These are phyloP conservation scores for Lichtheimia ornata DNA, from an alignment of 371 early-diverging fungal genomes.

Conservation along the genomic window DNA sequence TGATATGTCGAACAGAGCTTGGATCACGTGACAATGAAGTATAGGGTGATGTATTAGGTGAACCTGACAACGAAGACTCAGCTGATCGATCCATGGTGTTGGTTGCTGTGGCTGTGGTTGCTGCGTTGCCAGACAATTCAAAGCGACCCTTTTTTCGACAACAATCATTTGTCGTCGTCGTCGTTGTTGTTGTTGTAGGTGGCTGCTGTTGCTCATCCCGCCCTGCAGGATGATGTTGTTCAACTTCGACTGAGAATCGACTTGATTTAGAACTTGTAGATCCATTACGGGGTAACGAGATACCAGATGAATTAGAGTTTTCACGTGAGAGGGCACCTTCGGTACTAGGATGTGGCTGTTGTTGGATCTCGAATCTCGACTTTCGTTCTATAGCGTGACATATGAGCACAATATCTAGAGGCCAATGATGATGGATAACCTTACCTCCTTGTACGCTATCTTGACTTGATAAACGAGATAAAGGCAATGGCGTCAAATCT, in stretches of 20 bases:
- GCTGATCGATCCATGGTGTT: conserved; percentile 1
- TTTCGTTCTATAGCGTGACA: conserved; percentile 13
- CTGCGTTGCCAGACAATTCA: conserved; percentile 31
- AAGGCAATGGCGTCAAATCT: conserved; percentile 9
- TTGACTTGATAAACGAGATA: conserved; percentile 16
- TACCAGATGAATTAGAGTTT: conserved; percentile 36
- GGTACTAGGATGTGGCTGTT: conserved; percentile 8
- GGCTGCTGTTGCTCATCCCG: background rate
- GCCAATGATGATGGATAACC: background rate
- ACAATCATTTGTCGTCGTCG: conserved; percentile 9
- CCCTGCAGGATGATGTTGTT: conserved; percentile 8
- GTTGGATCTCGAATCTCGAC: conserved; percentile 26
- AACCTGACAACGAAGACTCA: conserved; percentile 16
- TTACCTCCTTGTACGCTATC: conserved; percentile 18
- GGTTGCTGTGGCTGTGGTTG: conserved; percentile 1
- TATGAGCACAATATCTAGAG: background rate
- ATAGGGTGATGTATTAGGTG: conserved; percentile 26
- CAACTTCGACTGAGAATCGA: conserved; percentile 27
- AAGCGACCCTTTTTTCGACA: conserved; percentile 48
- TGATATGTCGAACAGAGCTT: background rate
- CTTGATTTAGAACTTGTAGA: conserved; percentile 24
- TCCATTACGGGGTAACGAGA: conserved; percentile 21
- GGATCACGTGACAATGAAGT: conserved; percentile 33
- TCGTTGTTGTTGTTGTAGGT: background rate
- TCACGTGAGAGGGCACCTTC: conserved; percentile 35